Base-by-base conservation (phyloP, 1,139 yeast genomes). In the Yamadazyma atlantica region DNA sequence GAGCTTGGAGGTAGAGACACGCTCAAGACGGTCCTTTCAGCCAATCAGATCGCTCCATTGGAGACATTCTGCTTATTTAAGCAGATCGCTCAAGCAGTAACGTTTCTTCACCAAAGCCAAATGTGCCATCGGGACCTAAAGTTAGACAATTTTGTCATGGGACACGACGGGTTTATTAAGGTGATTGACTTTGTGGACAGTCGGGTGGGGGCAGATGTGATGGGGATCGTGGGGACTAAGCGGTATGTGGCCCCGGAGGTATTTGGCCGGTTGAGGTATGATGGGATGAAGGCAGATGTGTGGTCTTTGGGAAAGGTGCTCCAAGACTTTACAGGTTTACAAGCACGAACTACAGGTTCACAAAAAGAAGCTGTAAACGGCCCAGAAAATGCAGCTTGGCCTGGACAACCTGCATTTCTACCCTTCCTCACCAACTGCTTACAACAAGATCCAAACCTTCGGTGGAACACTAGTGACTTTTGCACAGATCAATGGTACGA, bases 181-280 rank as follows among this genome's bases (percentile, higher is more conserved):
- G 51, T 71, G 22, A 69, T 71, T 21, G 78, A 71, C 44, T 67
- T 69, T 46, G 34, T 38, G 45, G 49, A 29, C 47, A 46, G 30
- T 39, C 37, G 82, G 82, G 0, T 46, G n/a, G n/a, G n/a, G n/a
- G n/a, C n/a, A n/a, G n/a, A n/a, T n/a, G n/a, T n/a, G n/a, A n/a
- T n/a, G n/a, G n/a, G n/a, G n/a, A n/a, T 75, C n/a, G 79, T 73
- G 3, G 82, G 82, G 0, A 69, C 80, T 1, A 64, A 60, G 19
- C 47, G 54, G 9, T 73, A 64, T 45, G 60, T 64, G 22, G 76
- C 81, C 0, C 82, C 82, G 0, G 82, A 77, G 49, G 64, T 72
- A 14, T 62, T 60, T 31, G 41, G 51, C 12, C 39, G 37, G 11
- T 46, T 75, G 9, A 50, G 48, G 11, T 77, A 77, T 48, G 60